Evolutionary conservation across 2,329 filamentous ascomycete species (phyloP), one percentile per base, ranked within the genome.

Genomic region (Endoconidiophora laricicola): DNA sequence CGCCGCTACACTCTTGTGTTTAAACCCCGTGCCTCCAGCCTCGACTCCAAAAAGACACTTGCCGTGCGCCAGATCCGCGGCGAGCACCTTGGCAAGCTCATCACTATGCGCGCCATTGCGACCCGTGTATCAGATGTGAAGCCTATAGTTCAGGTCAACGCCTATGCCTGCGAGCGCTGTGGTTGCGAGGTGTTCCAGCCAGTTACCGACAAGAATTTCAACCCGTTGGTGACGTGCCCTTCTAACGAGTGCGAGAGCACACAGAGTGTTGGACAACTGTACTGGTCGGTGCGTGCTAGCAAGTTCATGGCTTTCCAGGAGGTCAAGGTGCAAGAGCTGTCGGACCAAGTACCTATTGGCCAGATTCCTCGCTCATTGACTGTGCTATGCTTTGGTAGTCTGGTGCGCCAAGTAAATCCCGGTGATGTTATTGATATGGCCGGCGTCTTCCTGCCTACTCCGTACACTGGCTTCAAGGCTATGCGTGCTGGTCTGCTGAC

Each of bases 221-320:
- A 85, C 1, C 91, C 91, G 2, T 70, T 98, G 55, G 77, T 81
- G 0, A 78, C 86, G 61, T 98, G 91, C 63, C 82, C 87, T 10
- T 96, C 91, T 1, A 69, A 79, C n/a, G 86, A 94, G 58, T 98
- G 91, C 71, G 79, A 82, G 62, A 73, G 75, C 54, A 96, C 95
- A 65, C 87, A 94, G 63, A 78, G 86, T 57, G 94, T 91, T 65
- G 91, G 91, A 16, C 86, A 95, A 63, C 74, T 98, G 38, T 90
- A 94, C 63, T 78, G 93, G 37, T 95, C 90, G 0, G 93, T 88
- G n/a, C 78, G 91, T 58, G 91, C 90, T 0, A 95, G 88, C 47
- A 98, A 96, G 60, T 98, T 96, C 61, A 69, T 94, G 60, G 87
- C 91, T 3, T 98, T 98, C 70, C 91, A 98, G 65, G 91, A 98